A percentile compares a stretch with the other conserved stretches of the same genome.
Conservation (phyloP, 2,329 filamentous ascomycete species). For the Sporothrix humicola region DNA sequence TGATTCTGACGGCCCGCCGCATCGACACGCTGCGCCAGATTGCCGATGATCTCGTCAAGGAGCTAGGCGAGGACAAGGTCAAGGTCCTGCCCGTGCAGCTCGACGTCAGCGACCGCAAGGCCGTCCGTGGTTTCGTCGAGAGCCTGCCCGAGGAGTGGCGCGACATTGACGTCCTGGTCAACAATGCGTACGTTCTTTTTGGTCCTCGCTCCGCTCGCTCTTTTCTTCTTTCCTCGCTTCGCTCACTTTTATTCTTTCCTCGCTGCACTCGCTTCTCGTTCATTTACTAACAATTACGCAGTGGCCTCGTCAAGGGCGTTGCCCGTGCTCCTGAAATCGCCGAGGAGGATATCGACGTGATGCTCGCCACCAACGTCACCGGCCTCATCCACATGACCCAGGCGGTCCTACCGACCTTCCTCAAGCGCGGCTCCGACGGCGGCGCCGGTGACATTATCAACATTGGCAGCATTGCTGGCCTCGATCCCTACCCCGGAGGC, state of each 20-base stretch:
- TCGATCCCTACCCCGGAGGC: conserved; percentile 83
- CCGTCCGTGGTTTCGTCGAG: conserved; percentile 74
- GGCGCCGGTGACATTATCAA: conserved; percentile 95
- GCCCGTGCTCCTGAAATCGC: conserved; percentile 84
- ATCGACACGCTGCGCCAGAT: conserved; percentile 78
- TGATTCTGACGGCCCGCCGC: conserved; percentile 88
- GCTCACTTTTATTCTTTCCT: too few relatives aligned
- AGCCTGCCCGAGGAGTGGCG: conserved; percentile 80
- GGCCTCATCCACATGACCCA: conserved; percentile 97
- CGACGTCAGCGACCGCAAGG: conserved; percentile 80
- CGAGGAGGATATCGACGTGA: conserved; percentile 79
- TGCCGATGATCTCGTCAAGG: conserved; percentile 74
- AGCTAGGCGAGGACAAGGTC: conserved; percentile 85
- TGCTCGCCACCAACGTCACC: conserved; percentile 93
- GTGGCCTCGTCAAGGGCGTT: conserved; percentile 86
- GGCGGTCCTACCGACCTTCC: conserved; percentile 82
- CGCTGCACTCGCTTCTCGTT: background rate
- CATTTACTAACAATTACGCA: conserved; percentile 45
- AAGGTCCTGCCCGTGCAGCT: conserved; percentile 82
- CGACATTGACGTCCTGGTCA: conserved; percentile 86
- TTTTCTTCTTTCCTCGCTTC: background rate
- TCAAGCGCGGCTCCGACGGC: conserved; percentile 69
- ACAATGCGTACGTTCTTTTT: conserved; percentile 78
- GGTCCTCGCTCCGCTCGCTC: conserved; percentile 3
- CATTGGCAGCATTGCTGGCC: conserved; percentile 86